Evolutionary conservation across 2,329 filamentous ascomycete species (phyloP), one percentile per base, ranked within the genome.

Genomic region (Penicillium fuscoglaucum): DNA sequence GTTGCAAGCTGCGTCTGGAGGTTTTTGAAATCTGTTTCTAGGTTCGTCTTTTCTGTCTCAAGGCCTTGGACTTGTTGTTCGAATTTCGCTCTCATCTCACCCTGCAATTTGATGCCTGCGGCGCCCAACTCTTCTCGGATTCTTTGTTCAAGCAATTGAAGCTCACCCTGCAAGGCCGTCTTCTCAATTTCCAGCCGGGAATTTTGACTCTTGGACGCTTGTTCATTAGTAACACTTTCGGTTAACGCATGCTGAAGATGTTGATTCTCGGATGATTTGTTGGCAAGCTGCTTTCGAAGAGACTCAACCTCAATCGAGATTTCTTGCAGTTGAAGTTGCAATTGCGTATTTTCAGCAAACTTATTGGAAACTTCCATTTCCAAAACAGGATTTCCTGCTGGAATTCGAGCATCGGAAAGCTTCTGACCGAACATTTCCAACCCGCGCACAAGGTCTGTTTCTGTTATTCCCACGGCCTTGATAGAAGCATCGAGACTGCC

Each of bases 121-220:
- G 72, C 65, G 21, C 63, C 66, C 55, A 73, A 31, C 58, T 75
- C 71, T 37, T 72, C 66, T 21, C 69, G 67, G 13, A 74, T 54
- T n/a, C 57, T 69, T 17, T 57, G 56, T 45, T 74, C 71, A 9
- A 62, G 61, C 0, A 57, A 39, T 15, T 59, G 51, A 2, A 66
- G 44, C 24, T 70, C 64, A n/a, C 68, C 60, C 33, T 61, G 57
- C 46, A 73, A 47, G 2, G 55, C 53, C 2, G 37, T 33, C 9
- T 64, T 67, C 50, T 76, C 67, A 3, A 40, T 57, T 47, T 69
- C 66, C 4, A 72, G 52, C 6, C 51, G 52, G 0, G 57, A 37
- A 12, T 59, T 59, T n/a, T 58, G 55, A 6, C 19, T 47, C 40
- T 72, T 67, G 17, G 61, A 52, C 19, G 61, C 47, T 24, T 67